phyloP scores from a whole-genome alignment of 208 protist species.

The Crithidia expoeki region DNA sequence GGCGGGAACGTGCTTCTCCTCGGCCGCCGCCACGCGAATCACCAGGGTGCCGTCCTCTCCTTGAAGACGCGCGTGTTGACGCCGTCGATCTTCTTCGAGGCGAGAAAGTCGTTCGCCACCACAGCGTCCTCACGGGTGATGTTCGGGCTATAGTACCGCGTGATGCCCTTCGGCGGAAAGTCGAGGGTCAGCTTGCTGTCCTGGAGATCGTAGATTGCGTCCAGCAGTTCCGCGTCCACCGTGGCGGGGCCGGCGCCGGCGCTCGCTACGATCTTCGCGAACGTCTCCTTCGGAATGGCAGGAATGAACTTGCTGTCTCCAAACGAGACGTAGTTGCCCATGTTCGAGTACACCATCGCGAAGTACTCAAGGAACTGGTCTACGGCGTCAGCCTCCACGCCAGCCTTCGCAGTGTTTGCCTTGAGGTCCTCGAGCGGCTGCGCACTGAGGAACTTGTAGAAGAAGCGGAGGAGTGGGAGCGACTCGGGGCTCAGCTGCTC shows the following conservation, averaged over 20 bases:
- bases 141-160: constrained; percentile 83
- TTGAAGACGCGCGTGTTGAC: constrained; percentile 90
- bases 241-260: constrained; percentile 14
- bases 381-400: constrained; percentile 56
- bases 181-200: constrained; percentile 57
- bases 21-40: constrained; percentile 58
- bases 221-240: constrained; percentile 40
- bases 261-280: constrained; percentile 51
- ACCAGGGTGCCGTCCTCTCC: constrained; percentile 41
- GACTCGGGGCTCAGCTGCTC: constrained; percentile 68
- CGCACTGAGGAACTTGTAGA: constrained; percentile 44
- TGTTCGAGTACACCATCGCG: constrained; percentile 86
- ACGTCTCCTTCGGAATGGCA: constrained; percentile 50
- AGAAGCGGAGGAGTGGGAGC: constrained; percentile 56
- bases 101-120: constrained; percentile 78
- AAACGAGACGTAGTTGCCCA: constrained; percentile 94
- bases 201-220: constrained; percentile 71
- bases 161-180: constrained; percentile 73
- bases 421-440: constrained; percentile 30
- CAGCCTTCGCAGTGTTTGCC: constrained; percentile 16
- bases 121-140: constrained; percentile 78
- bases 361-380: constrained; percentile 75
- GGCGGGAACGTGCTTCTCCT: constrained; percentile 39
- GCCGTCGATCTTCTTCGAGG: constrained; percentile 52
- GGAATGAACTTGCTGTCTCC: constrained; percentile 95